Evolutionary conservation across 129 eudicot genomes (phyloP).

Genomic region (Cynara cardunculus): DNA sequence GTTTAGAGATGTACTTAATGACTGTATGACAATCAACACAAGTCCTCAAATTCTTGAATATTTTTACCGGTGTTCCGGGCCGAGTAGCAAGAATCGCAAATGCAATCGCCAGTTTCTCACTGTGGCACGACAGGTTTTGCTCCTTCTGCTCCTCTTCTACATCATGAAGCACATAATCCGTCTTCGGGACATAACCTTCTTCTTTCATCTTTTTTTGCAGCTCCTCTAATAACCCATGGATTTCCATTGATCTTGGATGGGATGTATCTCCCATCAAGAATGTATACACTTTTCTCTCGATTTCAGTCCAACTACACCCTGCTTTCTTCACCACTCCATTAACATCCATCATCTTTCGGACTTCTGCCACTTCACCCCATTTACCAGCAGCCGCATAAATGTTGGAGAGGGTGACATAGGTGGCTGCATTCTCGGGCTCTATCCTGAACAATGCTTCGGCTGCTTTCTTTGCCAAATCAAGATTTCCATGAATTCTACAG

Average conservation of each 20-base stretch:
- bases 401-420: constrained; percentile 65
- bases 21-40: constrained; percentile 73
- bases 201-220: constrained; percentile 53
- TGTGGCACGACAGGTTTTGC: constrained; percentile 52
- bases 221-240: constrained; percentile 34
- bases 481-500: constrained; percentile 56
- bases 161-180: constrained; percentile 59
- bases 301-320: constrained; percentile 66
- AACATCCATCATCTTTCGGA: constrained; percentile 50
- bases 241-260: constrained; percentile 45
- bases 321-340: constrained; percentile 54
- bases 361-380: constrained; percentile 54
- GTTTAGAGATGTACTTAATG: constrained; percentile 53
- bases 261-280: constrained; percentile 64
- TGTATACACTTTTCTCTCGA: constrained; percentile 43
- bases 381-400: constrained; percentile 65
- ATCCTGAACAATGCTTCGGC: constrained; percentile 47
- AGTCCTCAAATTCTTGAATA: constrained; percentile 66
- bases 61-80: constrained; percentile 52
- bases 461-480: constrained; percentile 53
- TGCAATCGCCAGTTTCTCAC: constrained; percentile 75
- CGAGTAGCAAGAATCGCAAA: constrained; percentile 53
- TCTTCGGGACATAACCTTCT: constrained; percentile 69
- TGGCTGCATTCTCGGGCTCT: constrained; percentile 74
- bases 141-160: constrained; percentile 84